Percentiles rank a stretch among this genome's conserved stretches.
These are phyloP conservation scores for Lojkania enalia DNA, from an alignment of 2,329 filamentous ascomycete genomes.

Conservation along the genomic window DNA sequence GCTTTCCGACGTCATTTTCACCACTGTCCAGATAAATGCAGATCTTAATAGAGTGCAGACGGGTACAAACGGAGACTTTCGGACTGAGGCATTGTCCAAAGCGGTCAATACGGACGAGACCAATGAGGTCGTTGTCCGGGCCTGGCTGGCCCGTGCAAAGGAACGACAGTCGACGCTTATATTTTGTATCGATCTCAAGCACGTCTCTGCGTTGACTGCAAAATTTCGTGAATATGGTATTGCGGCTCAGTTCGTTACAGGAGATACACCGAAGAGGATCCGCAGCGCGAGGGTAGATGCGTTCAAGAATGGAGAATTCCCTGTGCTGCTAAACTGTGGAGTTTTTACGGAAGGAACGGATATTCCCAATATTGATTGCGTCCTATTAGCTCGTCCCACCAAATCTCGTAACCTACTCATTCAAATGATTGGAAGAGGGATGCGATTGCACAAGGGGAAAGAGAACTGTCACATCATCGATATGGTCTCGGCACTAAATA, in stretches of 20 bases:
- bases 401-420: conserved; percentile 90
- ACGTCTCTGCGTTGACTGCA: conserved; percentile 74
- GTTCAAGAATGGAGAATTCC: conserved; percentile 77
- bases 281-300: conserved; percentile 71
- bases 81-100: conserved; percentile 72
- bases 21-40: conserved; percentile 81
- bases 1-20: conserved; percentile 91
- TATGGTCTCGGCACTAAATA: conserved; percentile 84
- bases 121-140: conserved; percentile 82
- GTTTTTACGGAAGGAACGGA: conserved; percentile 98
- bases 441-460: conserved; percentile 81
- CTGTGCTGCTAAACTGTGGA: conserved; percentile 90
- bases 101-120: conserved; percentile 80
- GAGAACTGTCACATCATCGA: conserved; percentile 92
- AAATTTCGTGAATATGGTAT: conserved; percentile 77
- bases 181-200: conserved; percentile 89
- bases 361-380: conserved; percentile 95
- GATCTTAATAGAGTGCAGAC: conserved; percentile 74
- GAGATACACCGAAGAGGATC: conserved; percentile 71
- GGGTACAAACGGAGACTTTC: conserved; percentile 75
- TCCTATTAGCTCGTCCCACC: conserved; percentile 84
- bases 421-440: conserved; percentile 96
- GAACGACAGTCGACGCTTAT: conserved; percentile 82
- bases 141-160: conserved; percentile 78
- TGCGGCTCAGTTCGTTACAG: conserved; percentile 85